Conservation (phyloP, 2,329 filamentous ascomycete species). For the Neofusicoccum laricinum region DNA sequence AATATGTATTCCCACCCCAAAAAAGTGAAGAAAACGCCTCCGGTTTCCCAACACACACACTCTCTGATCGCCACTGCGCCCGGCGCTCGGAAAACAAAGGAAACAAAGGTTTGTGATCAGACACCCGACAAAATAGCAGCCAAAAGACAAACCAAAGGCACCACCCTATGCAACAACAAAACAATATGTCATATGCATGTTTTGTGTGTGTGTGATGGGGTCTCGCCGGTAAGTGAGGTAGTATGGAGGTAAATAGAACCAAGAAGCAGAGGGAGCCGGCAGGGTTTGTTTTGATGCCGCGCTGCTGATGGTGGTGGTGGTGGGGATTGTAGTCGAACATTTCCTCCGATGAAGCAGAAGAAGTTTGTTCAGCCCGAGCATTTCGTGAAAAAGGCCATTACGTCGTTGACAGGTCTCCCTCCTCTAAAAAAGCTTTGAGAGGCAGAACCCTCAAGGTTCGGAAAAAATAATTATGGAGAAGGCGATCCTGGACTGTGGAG, state of each 20-base stretch:
- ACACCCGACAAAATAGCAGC: not conserved
- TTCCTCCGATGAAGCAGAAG: not conserved
- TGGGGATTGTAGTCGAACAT: too few species aligned
- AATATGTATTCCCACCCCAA: not conserved
- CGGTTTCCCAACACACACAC: not conserved
- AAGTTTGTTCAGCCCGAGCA: not conserved
- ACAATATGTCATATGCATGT: not conserved
- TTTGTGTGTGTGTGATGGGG: not conserved
- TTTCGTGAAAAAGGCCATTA: conserved; percentile 11
- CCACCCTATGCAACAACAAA: conserved; percentile 7
- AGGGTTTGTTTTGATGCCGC: too few species aligned
- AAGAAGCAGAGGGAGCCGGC: not conserved
- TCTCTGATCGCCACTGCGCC: conserved; percentile 3
- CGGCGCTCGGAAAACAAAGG: not conserved
- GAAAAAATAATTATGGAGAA: not conserved
- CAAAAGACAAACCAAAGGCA: not conserved
- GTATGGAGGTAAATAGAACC: not conserved
- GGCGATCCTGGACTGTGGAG: not conserved
- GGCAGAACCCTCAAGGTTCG: not conserved
- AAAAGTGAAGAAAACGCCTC: not conserved
- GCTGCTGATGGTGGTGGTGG: too few species aligned
- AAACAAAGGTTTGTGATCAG: not conserved
- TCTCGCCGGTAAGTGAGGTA: not conserved
- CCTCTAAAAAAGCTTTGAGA: conserved; percentile 1
- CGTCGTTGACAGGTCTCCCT: conserved; percentile 7